A percentile compares a stretch with the other conserved stretches of the same genome.
Conservation (phyloP, 345 rosid genomes). For the Arabis alpina region DNA sequence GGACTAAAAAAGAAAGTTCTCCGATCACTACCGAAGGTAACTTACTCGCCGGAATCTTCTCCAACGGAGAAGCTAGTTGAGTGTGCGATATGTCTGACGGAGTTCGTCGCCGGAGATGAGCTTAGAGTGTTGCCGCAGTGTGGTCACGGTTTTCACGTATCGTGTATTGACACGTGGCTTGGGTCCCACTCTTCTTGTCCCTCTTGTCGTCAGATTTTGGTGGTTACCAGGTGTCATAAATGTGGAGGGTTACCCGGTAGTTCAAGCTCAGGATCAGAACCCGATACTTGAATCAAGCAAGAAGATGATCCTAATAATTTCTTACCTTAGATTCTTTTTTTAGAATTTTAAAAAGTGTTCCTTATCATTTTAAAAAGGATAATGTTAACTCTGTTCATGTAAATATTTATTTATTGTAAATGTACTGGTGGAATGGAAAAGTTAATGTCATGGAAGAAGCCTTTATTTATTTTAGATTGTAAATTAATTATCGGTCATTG, state of each 20-base stretch:
- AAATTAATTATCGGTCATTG: not conserved
- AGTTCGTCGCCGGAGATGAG: constrained; percentile 77
- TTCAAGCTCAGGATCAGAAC: constrained; percentile 48
- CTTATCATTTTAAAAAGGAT: constrained; percentile 35
- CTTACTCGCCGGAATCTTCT: constrained; percentile 57
- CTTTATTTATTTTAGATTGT: constrained; percentile 18
- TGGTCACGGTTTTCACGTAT: constrained; percentile 84
- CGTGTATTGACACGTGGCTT: constrained; percentile 92
- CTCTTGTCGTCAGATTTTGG: constrained; percentile 81
- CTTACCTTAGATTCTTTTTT: constrained; percentile 44
- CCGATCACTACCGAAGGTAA: constrained; percentile 67
- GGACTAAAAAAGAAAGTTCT: constrained; percentile 86
- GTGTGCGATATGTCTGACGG: constrained; percentile 80
- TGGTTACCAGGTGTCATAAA: constrained; percentile 66
- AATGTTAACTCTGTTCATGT: constrained; percentile 29
- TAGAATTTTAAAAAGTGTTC: constrained; percentile 12
- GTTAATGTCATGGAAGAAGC: not conserved
- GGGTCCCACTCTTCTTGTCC: constrained; percentile 96
- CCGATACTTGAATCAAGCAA: constrained; percentile 44
- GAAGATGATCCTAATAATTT: constrained; percentile 53
- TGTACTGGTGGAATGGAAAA: constrained; percentile 15
- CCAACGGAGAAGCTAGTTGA: constrained; percentile 53
- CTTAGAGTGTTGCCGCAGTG: constrained; percentile 87
- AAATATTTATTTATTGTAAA: constrained; percentile 35
- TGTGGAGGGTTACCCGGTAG: constrained; percentile 70